Base-by-base conservation (phyloP, 169 alveolate genomes). In the Prorocentrum cordatum region DNA sequence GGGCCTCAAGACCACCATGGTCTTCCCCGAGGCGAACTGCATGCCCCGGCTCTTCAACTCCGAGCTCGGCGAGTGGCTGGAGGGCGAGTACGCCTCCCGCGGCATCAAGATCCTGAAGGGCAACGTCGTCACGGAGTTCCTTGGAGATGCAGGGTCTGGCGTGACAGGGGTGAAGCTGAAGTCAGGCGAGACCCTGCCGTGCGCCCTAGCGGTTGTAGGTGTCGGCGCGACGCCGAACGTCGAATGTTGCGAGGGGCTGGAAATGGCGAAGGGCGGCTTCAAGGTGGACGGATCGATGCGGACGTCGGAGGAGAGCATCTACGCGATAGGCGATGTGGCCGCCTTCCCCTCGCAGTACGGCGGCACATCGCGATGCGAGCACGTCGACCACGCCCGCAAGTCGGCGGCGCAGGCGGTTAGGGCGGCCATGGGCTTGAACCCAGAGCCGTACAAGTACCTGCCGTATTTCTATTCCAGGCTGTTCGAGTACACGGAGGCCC, bases 361-460 rank as follows among this genome's bases (percentile, higher is more conserved):
- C 29, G 86, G 86, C 71, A 12, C 32, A 12, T 16, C 18, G 71
- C 68, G 86, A 3, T 50, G 86, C 22, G 86, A 75, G 59, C 47
- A 79, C 61, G 88, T 79, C 24, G 88, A 79, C 54, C 88, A 79
- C 18, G 88, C 88, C 6, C 24, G 88, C 45, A 79, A 79, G 75
- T 31, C 61, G 20, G 88, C 88, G 27, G 70, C 88, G 2, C 88
- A 79, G 29, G 75, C 50, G 27, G 85, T 73, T 35, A 73, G 50
- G 16, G 70, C 85, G 2, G 85, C 85, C 45, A 73, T 73, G 85
- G 70, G 70, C 20, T 35, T 50, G 54, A 59, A 50, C 18, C 33
- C 70, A 2, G 59, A 58, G 20, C 85, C 85, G 54, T 73, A 73
- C 20, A 32, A 22, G 83, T 82, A 82, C 50, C 36, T 82, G 70